Conservation (phyloP, 139 green algal genomes). For the Chlamydomonas asymmetrica region DNA sequence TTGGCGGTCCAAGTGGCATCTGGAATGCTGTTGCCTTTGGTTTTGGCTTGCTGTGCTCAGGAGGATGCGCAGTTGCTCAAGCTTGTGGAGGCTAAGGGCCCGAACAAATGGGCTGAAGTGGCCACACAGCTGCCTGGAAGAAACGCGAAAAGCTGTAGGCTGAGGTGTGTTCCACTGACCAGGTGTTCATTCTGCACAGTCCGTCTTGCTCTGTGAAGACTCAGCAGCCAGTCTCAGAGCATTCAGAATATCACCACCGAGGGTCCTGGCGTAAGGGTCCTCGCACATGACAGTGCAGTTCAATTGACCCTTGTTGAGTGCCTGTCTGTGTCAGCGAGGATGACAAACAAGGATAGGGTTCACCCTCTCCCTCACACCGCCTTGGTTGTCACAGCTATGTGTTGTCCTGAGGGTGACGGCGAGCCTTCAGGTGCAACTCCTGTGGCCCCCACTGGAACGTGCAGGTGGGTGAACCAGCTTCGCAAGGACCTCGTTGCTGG, state of each 20-base stretch:
- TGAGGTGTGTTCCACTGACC: conserved; percentile 40
- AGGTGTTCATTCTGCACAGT: background rate
- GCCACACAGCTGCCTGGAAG: conserved; percentile 55
- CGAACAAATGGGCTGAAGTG: conserved; percentile 70
- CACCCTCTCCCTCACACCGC: background rate
- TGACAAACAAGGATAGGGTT: background rate
- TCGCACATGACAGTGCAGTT: background rate
- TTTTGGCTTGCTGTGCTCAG: too few species aligned
- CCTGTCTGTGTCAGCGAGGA: background rate
- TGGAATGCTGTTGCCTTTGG: too few species aligned
- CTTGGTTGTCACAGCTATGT: background rate
- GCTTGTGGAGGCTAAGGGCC: conserved; percentile 64
- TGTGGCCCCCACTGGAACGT: background rate
- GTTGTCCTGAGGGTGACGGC: background rate
- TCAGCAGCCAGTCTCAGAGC: background rate
- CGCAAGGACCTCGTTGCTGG: conserved; percentile 43
- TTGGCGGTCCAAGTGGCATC: too few species aligned
- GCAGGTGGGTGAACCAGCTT: conserved; percentile 69
- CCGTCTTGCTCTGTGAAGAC: background rate
- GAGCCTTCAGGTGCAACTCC: background rate
- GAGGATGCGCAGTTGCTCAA: conserved; percentile 69
- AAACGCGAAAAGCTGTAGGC: conserved; percentile 69
- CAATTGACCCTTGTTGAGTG: background rate
- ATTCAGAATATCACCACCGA: background rate
- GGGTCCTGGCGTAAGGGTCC: background rate